Evolutionary conservation across 495 filamentous ascomycete genomes (phyloP).

Genomic region (Margaritispora aquatica): DNA sequence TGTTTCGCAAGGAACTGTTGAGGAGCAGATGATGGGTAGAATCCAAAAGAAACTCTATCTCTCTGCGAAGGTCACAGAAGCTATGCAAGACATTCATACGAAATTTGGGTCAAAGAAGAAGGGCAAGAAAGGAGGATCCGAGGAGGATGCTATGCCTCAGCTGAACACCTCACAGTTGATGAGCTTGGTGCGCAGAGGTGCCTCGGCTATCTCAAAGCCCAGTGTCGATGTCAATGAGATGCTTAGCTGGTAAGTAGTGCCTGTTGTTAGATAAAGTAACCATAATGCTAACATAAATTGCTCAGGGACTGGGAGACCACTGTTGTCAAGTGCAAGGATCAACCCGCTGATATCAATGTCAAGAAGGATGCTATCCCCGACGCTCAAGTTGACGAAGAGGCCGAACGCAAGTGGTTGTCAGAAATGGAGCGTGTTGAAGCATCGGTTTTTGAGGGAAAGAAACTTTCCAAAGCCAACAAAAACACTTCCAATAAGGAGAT

Average conservation of each 20-base stretch:
- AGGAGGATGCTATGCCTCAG: constrained; percentile 41
- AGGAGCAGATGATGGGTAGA: constrained; percentile 77
- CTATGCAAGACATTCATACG: constrained; percentile 47
- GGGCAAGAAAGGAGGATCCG: constrained; percentile 14
- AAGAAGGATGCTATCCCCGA: constrained; percentile 26
- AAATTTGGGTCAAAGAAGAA: constrained; percentile 27
- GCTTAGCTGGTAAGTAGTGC: constrained; percentile 44
- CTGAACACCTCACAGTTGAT: constrained; percentile 47
- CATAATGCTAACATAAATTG: constrained; percentile 12
- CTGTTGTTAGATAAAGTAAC: no score
- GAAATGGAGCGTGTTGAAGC: constrained; percentile 54
- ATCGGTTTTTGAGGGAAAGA: constrained; percentile 53
- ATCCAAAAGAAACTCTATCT: constrained; percentile 64
- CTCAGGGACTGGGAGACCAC: constrained; percentile 44
- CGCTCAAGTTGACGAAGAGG: constrained; percentile 34
- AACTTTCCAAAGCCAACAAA: constrained; percentile 30
- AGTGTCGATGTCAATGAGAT: constrained; percentile 51
- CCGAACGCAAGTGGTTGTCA: constrained; percentile 52
- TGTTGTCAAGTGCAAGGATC: constrained; percentile 50
- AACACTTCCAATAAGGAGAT: constrained; percentile 30
- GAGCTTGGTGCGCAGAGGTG: constrained; percentile 49
- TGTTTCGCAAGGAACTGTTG: constrained; percentile 77
- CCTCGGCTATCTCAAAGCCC: constrained; percentile 45
- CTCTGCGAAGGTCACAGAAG: constrained; percentile 55
- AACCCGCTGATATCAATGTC: constrained; percentile 35